Evolutionary conservation across 306 rosid genomes (phyloP).

Genomic region (Prunus mira): DNA sequence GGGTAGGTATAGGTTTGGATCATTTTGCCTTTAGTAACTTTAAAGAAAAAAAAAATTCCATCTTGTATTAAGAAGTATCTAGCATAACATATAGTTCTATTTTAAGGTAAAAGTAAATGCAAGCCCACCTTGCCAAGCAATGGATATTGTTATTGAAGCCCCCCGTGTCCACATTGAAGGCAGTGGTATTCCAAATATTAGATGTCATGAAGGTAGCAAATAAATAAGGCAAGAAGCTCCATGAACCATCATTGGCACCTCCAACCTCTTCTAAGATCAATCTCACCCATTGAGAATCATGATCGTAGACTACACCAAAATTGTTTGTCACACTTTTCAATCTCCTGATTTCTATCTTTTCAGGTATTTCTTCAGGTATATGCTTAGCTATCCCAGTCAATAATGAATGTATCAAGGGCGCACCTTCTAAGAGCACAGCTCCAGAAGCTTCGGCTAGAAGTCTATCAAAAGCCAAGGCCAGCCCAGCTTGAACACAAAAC

Average conservation of each 20-base stretch:
- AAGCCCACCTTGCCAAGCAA: slow-evolving; percentile 86
- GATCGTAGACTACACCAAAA: slow-evolving; percentile 63
- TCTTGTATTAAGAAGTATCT: background rate
- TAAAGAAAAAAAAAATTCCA: background rate
- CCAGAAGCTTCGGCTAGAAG: slow-evolving; percentile 90
- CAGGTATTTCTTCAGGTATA: slow-evolving; percentile 81
- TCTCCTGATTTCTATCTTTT: slow-evolving; percentile 73
- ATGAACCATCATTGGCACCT: slow-evolving; percentile 93
- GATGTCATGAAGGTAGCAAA: slow-evolving; percentile 95
- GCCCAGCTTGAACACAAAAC: slow-evolving; percentile 91
- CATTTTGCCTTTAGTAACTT: background rate
- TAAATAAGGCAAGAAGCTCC: slow-evolving; percentile 92
- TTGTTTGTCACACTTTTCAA: slow-evolving; percentile 81
- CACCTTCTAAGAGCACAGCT: slow-evolving; percentile 79
- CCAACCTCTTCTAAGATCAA: slow-evolving; percentile 91
- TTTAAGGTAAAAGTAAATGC: slow-evolving; percentile 9
- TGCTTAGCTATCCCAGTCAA: slow-evolving; percentile 74
- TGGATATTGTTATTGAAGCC: slow-evolving; percentile 93
- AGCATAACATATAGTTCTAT: background rate
- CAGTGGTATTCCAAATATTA: slow-evolving; percentile 82
- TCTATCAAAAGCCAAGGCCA: slow-evolving; percentile 82
- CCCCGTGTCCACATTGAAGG: slow-evolving; percentile 91
- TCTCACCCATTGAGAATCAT: slow-evolving; percentile 90
- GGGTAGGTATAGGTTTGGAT: background rate
- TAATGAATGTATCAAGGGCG: slow-evolving; percentile 82